Percentiles rank a stretch among this genome's conserved stretches.
Evolutionary conservation across 2,329 filamentous ascomycete species (phyloP).

Genomic region (Microcyclosporella mali): DNA sequence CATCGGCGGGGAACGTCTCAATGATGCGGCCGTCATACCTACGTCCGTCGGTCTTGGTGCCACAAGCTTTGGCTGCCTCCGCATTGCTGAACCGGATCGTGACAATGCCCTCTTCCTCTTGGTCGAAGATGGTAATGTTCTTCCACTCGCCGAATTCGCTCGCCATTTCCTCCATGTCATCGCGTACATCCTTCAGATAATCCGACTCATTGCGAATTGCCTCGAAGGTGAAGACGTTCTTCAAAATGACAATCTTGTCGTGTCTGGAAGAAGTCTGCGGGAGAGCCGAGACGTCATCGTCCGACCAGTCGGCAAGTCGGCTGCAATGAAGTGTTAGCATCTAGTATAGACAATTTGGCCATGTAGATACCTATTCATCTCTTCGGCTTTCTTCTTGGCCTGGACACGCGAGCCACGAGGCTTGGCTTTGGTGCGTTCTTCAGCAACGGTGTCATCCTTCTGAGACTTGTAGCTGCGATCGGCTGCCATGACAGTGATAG

Average conservation of each 20-base stretch:
- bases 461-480: constrained; percentile 90
- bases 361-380: constrained; percentile 58
- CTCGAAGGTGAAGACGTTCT: constrained; percentile 84
- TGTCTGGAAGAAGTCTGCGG: constrained; percentile 52
- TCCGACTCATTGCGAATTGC: constrained; percentile 81
- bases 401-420: constrained; percentile 55
- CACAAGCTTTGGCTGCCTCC: constrained; percentile 65
- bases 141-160: constrained; percentile 79
- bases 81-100: constrained; percentile 73
- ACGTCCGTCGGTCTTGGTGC: too few relatives aligned
- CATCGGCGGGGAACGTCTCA: constrained; percentile 51
- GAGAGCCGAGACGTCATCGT: constrained; percentile 62
- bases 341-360: not conserved
- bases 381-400: constrained; percentile 85
- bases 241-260: constrained; percentile 79
- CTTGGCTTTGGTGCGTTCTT: constrained; percentile 33
- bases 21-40: constrained; percentile 80
- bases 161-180: constrained; percentile 88
- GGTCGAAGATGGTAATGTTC: constrained; percentile 84
- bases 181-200: constrained; percentile 82
- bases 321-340: constrained; percentile 39
- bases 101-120: constrained; percentile 76
- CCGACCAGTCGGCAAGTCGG: constrained; percentile 89
- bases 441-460: constrained; percentile 51
- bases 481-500: constrained; percentile 61